A percentile compares a stretch with the other conserved stretches of the same genome.
Evolutionary conservation across 306 rosid species (phyloP).

Genomic region (Potentilla sterilis): DNA sequence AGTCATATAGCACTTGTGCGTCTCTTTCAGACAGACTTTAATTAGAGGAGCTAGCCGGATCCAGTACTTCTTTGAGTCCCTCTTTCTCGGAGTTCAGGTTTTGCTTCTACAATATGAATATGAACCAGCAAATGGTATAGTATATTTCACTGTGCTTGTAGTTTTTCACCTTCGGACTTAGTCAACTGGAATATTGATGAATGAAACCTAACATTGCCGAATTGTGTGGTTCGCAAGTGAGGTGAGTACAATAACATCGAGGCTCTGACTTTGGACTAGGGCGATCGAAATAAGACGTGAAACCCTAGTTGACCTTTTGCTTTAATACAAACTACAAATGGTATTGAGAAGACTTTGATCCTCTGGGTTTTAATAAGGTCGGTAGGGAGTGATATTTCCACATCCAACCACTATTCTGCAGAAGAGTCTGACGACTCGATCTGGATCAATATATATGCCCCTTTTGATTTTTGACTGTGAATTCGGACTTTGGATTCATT

Average conservation of each 20-base stretch:
- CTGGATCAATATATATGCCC: not conserved
- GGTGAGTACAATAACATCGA: not conserved
- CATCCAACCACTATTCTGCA: conserved; percentile 2
- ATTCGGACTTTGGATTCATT: not conserved
- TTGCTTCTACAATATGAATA: too few species aligned
- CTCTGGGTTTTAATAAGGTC: not conserved
- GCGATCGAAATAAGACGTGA: not conserved
- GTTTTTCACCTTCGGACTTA: not conserved
- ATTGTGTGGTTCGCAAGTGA: conserved; percentile 14
- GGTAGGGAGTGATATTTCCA: not conserved
- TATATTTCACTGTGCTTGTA: not conserved
- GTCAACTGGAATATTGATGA: conserved; percentile 10
- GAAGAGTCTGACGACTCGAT: not conserved
- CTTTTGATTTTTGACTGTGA: not conserved
- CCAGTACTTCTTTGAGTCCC: too few species aligned
- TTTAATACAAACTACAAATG: not conserved
- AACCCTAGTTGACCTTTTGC: not conserved
- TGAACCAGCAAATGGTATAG: too few species aligned
- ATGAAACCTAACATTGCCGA: not conserved
- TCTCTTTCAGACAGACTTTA: not conserved
- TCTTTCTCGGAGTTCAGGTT: too few species aligned
- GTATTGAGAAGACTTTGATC: not conserved
- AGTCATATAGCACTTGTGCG: not conserved
- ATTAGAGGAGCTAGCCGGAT: too few species aligned
- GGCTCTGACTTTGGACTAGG: not conserved